Evolutionary conservation across 805 yeast genomes (phyloP), one percentile per base, ranked within the genome.

Genomic region (Candida wancherniae): DNA sequence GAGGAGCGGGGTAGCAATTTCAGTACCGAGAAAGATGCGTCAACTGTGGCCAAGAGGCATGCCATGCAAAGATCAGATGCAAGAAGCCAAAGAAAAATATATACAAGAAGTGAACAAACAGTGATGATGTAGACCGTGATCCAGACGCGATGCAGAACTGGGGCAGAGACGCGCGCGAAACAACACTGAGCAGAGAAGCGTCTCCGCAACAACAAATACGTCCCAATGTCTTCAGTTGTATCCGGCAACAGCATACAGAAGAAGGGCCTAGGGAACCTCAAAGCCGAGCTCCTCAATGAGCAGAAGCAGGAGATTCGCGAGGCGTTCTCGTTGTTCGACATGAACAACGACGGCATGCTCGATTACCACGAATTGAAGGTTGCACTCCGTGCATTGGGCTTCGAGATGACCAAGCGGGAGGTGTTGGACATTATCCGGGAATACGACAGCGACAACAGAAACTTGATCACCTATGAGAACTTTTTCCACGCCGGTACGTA

Each of bases 291-390:
- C 24, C 63, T 84, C 37, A 85, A 84, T 34, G 95, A 87, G 48
- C 95, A 87, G 53, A 82, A 81, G 44, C 92, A 84, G 50, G 96
- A 90, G 53, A 85, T 88, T 44, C 69, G 86, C 39, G 97, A 88
- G 52, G 97, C 97, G 16, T 90, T 90, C 53, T 73, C 80, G 29
- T 66, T 90, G 19, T 92, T 92, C 57, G 98, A 92, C 51, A 80
- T 85, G 83, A 86, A 92, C 58, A 77, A 76, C 37, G 97, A 92
- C 55, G 94, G 96, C 3, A 73, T 69, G 43, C 68, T 92, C 30
- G 97, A 92, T 49, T 90, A 84, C 55, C 97, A 92, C 50, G 97
- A 90, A 48, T 66, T 86, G 42, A 88, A 86, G 58, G 95, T 87
- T 12, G 97, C 98, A 0, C 76, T 92, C 64, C 65, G 94, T 33